Percentiles rank a stretch among this genome's conserved stretches.
Evolutionary conservation across 306 rosid genomes (phyloP).

Genomic region (Vigna trinervia): DNA sequence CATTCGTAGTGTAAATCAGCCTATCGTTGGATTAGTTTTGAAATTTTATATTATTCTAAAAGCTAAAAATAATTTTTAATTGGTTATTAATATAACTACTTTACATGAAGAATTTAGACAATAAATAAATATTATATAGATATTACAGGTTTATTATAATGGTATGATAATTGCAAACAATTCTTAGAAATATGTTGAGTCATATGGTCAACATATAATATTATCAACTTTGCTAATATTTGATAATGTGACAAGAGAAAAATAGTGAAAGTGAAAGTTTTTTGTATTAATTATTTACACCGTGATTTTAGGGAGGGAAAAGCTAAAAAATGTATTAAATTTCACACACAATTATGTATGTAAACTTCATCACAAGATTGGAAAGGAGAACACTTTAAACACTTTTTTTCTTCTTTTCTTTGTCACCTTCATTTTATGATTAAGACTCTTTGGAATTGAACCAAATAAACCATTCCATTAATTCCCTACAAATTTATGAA

Average conservation of each 20-base stretch:
- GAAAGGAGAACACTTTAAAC: neutral
- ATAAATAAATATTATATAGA: too few species aligned
- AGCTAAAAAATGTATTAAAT: neutral
- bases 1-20: too few species aligned
- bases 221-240: neutral
- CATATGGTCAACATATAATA: too few species aligned
- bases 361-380: neutral
- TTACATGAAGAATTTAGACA: too few species aligned
- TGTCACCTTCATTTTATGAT: neutral
- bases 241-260: neutral
- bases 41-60: too few species aligned
- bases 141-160: too few species aligned
- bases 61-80: too few species aligned
- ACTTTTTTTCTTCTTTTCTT: slow-evolving; percentile 27
- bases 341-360: neutral
- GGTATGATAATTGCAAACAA: too few species aligned
- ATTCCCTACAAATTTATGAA: neutral
- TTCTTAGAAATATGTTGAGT: too few species aligned
- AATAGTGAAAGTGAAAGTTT: neutral
- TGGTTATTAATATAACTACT: too few species aligned
- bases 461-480: slow-evolving; percentile 6
- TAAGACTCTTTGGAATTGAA: slow-evolving; percentile 31
- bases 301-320: neutral
- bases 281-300: neutral
- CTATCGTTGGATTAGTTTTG: too few species aligned